These are phyloP conservation scores for Didymella pinodella DNA, from an alignment of 2,329 filamentous ascomycete species.

Conservation along the genomic window DNA sequence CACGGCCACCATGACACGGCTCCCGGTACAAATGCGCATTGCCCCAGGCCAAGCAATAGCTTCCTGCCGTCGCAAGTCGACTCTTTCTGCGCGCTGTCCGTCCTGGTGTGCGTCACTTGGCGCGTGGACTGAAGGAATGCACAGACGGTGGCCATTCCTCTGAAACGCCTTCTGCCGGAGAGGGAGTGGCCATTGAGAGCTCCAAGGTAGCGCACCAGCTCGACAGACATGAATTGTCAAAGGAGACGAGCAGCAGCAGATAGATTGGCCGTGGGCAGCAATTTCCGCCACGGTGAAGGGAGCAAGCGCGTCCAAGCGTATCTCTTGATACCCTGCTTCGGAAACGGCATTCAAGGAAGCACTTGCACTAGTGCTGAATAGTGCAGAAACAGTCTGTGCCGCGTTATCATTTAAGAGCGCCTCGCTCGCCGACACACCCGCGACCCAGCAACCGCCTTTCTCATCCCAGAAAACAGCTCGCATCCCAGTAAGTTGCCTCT, in stretches of 20 bases:
- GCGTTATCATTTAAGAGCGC: constrained; percentile 26
- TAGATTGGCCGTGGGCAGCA: constrained; percentile 24
- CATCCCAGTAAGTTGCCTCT: constrained; percentile 17
- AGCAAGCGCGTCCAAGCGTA: constrained; percentile 36
- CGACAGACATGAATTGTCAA: not conserved
- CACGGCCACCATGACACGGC: constrained; percentile 31
- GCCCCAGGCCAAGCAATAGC: constrained; percentile 24
- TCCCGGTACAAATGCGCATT: constrained; percentile 16
- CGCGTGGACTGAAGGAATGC: constrained; percentile 27
- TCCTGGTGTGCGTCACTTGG: constrained; percentile 24
- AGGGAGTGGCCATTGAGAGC: constrained; percentile 16
- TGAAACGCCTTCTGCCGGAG: constrained; percentile 22
- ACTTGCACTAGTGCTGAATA: constrained; percentile 26
- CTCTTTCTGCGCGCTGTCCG: constrained; percentile 18
- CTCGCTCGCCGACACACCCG: constrained; percentile 20
- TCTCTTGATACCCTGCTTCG: constrained; percentile 22
- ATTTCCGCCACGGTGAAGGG: constrained; percentile 24
- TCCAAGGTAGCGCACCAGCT: constrained; percentile 5
- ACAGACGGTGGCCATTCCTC: constrained; percentile 21
- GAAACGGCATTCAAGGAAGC: constrained; percentile 16
- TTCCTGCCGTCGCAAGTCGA: constrained; percentile 26
- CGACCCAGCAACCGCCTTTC: constrained; percentile 17
- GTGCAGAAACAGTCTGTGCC: constrained; percentile 25
- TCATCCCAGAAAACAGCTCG: constrained; percentile 21
- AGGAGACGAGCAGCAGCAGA: constrained; percentile 10